A percentile compares a stretch with the other conserved stretches of the same genome.
Evolutionary conservation across 176 grass and related monocot genomes (phyloP).

Genomic region (barley (Hordeum vulgare)): DNA sequence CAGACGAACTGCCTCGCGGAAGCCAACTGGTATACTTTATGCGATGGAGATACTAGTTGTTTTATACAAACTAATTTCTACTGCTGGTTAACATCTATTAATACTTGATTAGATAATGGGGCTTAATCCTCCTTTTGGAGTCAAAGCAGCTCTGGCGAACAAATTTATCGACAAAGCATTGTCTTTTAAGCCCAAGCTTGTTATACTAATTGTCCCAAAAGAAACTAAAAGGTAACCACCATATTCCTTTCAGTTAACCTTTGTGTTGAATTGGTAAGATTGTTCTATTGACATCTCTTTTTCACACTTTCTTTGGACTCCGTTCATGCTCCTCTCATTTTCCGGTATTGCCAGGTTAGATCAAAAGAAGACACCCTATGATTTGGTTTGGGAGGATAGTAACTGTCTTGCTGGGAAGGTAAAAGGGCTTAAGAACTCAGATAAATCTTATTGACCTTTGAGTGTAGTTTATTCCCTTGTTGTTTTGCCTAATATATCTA

Average conservation of each 20-base stretch:
- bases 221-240: slow-evolving; percentile 71
- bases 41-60: not conserved
- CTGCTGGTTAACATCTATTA: slow-evolving; percentile 9
- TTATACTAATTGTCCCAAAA: slow-evolving; percentile 94
- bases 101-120: slow-evolving; percentile 80
- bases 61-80: slow-evolving; percentile 5
- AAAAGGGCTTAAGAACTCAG: slow-evolving; percentile 2
- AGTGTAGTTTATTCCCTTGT: not conserved
- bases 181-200: slow-evolving; percentile 75
- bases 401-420: slow-evolving; percentile 77
- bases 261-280: slow-evolving; percentile 9
- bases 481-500: not conserved
- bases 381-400: slow-evolving; percentile 87
- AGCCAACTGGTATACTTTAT: slow-evolving; percentile 60
- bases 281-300: not conserved
- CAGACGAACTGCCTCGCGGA: slow-evolving; percentile 62
- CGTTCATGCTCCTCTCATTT: not conserved
- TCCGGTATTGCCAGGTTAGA: slow-evolving; percentile 51
- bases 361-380: slow-evolving; percentile 56
- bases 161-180: slow-evolving; percentile 96
- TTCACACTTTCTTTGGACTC: not conserved
- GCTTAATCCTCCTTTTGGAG: slow-evolving; percentile 96
- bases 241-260: not conserved
- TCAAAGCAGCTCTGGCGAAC: slow-evolving; percentile 83
- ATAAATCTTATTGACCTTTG: not conserved